Evolutionary conservation across 2,329 filamentous ascomycete species (phyloP).

Genomic region (Nemania sp.): DNA sequence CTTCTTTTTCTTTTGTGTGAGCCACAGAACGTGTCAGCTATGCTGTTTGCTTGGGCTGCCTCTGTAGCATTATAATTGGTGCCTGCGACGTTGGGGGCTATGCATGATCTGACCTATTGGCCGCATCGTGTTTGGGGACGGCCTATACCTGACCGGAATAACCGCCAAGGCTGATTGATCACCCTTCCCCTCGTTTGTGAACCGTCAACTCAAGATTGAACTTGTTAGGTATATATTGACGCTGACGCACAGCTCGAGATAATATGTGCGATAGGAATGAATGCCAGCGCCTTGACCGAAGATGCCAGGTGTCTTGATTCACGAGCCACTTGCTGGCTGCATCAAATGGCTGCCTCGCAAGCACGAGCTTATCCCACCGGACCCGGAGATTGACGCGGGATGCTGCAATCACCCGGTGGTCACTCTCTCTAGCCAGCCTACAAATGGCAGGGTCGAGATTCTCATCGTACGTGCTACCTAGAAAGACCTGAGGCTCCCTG

Average conservation of each 20-base stretch:
- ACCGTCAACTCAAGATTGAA: not conserved
- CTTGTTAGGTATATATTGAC: not conserved
- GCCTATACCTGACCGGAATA: slow-evolving; percentile 7
- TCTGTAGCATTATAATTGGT: slow-evolving; percentile 1
- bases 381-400: slow-evolving; percentile 14
- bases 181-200: not conserved
- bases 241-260: not conserved
- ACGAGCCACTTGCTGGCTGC: slow-evolving; percentile 17
- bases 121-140: not conserved
- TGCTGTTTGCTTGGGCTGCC: not conserved
- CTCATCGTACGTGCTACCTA: slow-evolving; percentile 12
- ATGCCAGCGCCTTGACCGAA: not conserved
- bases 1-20: no score
- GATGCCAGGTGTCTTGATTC: slow-evolving; percentile 15
- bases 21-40: no score
- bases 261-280: not conserved
- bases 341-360: slow-evolving; percentile 24
- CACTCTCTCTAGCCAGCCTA: slow-evolving; percentile 5
- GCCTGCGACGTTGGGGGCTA: slow-evolving; percentile 3
- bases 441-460: slow-evolving; percentile 4
- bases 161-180: not conserved
- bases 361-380: not conserved
- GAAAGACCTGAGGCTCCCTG: no score
- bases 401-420: slow-evolving; percentile 20
- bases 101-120: slow-evolving; percentile 1